Conservation (phyloP, 352 stramenopile genomes). For the Phytophthora crassamura region DNA sequence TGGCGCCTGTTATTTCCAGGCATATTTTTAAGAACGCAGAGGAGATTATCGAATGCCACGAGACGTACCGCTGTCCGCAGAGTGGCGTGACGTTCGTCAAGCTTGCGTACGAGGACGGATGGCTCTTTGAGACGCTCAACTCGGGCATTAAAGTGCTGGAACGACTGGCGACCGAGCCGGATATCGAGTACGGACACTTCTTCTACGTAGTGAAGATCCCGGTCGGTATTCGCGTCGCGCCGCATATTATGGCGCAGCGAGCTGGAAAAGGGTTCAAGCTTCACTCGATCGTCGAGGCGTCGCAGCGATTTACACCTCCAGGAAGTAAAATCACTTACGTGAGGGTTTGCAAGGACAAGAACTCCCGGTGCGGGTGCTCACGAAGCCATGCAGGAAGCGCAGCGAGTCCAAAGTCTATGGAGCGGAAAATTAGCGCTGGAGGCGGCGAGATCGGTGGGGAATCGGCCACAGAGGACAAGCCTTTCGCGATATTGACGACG, state of each 20-base stretch:
- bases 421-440: slow-evolving; percentile 25
- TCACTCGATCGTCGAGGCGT: slow-evolving; percentile 85
- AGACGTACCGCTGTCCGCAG: slow-evolving; percentile 72
- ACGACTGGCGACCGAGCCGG: slow-evolving; percentile 62
- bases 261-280: slow-evolving; percentile 83
- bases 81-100: slow-evolving; percentile 83
- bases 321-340: slow-evolving; percentile 88
- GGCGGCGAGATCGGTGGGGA: slow-evolving; percentile 14
- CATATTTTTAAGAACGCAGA: slow-evolving; percentile 82
- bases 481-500: slow-evolving; percentile 27
- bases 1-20: slow-evolving; percentile 70
- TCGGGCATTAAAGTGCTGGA: slow-evolving; percentile 84
- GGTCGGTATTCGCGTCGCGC: slow-evolving; percentile 80
- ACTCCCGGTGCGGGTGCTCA: slow-evolving; percentile 62
- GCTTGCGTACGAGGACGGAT: slow-evolving; percentile 84
- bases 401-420: slow-evolving; percentile 31
- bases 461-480: slow-evolving; percentile 10
- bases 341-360: slow-evolving; percentile 82
- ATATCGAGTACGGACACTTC: slow-evolving; percentile 79
- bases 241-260: slow-evolving; percentile 85
- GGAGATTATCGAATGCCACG: slow-evolving; percentile 82
- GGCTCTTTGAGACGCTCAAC: slow-evolving; percentile 83
- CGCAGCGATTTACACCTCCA: slow-evolving; percentile 81
- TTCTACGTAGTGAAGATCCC: slow-evolving; percentile 88
- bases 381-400: slow-evolving; percentile 45